Evolutionary conservation across 2,329 filamentous ascomycete genomes (phyloP).

Genomic region (Neonectria magnoliae): DNA sequence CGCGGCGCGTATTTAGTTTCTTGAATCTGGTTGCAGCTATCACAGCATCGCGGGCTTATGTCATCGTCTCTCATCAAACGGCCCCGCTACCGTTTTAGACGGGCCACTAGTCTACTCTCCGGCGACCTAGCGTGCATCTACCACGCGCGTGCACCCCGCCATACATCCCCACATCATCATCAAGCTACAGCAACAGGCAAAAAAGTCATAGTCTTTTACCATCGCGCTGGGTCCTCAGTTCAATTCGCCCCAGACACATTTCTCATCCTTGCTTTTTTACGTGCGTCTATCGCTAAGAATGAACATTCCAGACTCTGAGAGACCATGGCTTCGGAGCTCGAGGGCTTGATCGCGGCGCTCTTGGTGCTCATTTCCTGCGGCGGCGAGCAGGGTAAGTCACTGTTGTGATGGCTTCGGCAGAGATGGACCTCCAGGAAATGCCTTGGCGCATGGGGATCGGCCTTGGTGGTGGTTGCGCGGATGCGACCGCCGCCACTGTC

Average conservation of each 20-base stretch:
- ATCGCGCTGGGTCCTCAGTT: constrained; percentile 39
- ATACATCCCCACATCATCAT: constrained; percentile 25
- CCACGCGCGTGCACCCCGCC: constrained; percentile 21
- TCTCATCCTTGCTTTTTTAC: constrained; percentile 33
- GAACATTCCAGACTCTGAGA: constrained; percentile 28
- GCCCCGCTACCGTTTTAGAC: not conserved
- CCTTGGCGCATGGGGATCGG: not conserved
- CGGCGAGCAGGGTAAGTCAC: constrained; percentile 51
- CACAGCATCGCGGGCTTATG: constrained; percentile 30
- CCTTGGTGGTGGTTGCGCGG: not conserved
- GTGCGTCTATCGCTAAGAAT: constrained; percentile 40
- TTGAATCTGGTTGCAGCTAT: not conserved
- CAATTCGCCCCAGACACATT: constrained; percentile 41
- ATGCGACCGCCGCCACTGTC: not conserved
- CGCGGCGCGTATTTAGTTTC: too few species aligned
- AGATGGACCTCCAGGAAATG: not conserved
- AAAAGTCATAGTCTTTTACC: constrained; percentile 29
- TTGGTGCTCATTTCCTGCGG: constrained; percentile 51
- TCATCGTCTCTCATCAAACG: constrained; percentile 24
- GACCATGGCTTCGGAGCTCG: constrained; percentile 51
- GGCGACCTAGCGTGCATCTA: not conserved
- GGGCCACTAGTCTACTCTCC: not conserved
- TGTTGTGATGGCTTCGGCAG: not conserved
- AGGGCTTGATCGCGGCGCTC: constrained; percentile 50
- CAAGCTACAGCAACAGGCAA: constrained; percentile 31